Conservation (phyloP, 2,329 filamentous ascomycete species). For the Lasiodiplodia theobromae region DNA sequence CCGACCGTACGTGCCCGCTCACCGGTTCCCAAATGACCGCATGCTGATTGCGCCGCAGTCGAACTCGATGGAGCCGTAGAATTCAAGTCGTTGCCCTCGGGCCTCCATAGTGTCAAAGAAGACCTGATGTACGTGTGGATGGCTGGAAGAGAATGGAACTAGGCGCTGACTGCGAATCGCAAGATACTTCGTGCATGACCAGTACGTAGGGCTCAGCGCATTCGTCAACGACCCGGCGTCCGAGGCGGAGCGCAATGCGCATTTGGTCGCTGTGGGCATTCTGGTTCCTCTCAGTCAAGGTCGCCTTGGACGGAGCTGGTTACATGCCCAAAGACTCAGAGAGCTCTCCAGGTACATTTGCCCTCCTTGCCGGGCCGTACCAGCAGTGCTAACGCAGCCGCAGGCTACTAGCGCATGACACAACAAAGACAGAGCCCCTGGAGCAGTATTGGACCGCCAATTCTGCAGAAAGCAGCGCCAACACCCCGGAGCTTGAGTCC, state of each 20-base stretch:
- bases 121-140: slow-evolving; percentile 69
- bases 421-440: slow-evolving; percentile 67
- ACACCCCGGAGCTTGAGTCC: slow-evolving; percentile 15
- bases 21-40: not conserved
- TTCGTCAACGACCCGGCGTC: slow-evolving; percentile 86
- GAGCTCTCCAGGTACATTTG: slow-evolving; percentile 71
- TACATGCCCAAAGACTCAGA: slow-evolving; percentile 79
- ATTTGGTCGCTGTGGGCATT: slow-evolving; percentile 90
- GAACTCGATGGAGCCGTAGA: slow-evolving; percentile 85
- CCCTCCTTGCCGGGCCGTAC: not conserved
- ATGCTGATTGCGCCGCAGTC: slow-evolving; percentile 45
- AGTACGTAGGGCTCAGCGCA: slow-evolving; percentile 86
- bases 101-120: slow-evolving; percentile 84
- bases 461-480: slow-evolving; percentile 25
- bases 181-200: slow-evolving; percentile 89
- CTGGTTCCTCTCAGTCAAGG: slow-evolving; percentile 87
- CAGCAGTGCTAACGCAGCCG: not conserved
- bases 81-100: slow-evolving; percentile 95
- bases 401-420: slow-evolving; percentile 68
- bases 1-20: slow-evolving; percentile 62
- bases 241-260: slow-evolving; percentile 81
- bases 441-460: slow-evolving; percentile 82
- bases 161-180: slow-evolving; percentile 8
- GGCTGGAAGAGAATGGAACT: too few species aligned
- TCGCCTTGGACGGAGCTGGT: slow-evolving; percentile 85